These are phyloP conservation scores for Hexamita inflata DNA, from an alignment of 208 protist genomes.

Conservation along the genomic window DNA sequence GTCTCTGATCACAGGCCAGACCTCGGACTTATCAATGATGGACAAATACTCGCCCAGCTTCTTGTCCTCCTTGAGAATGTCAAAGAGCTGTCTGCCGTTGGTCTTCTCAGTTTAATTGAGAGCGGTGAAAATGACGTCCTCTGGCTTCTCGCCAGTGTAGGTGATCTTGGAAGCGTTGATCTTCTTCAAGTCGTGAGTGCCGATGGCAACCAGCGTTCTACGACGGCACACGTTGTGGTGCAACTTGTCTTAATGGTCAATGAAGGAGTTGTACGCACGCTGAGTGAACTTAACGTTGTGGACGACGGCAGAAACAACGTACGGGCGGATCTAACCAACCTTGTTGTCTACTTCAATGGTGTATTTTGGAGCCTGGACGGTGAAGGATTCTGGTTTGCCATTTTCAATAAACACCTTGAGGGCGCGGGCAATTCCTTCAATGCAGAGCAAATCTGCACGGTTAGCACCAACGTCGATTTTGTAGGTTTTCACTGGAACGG, in stretches of 20 bases:
- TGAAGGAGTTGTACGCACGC: constrained; percentile 80
- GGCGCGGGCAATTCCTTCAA: constrained; percentile 28
- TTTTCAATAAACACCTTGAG: constrained; percentile 5
- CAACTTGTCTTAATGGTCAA: constrained; percentile 93
- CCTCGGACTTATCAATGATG: constrained; percentile 50
- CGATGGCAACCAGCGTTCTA: constrained; percentile 88
- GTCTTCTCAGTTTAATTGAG: constrained; percentile 58
- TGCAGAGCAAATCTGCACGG: constrained; percentile 30
- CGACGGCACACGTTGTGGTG: constrained; percentile 80
- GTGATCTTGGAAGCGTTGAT: constrained; percentile 47
- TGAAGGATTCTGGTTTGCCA: not conserved
- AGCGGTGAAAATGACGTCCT: constrained; percentile 72
- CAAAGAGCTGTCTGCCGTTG: constrained; percentile 58
- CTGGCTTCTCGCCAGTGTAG: constrained; percentile 23
- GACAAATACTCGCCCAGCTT: constrained; percentile 47
- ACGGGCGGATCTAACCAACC: constrained; percentile 68
- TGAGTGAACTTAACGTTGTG: constrained; percentile 75
- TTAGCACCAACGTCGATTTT: constrained; percentile 40
- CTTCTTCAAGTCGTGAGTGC: constrained; percentile 95
- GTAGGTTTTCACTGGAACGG: constrained; percentile 3
- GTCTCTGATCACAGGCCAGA: constrained; percentile 60
- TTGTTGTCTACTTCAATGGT: not conserved
- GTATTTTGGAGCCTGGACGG: not conserved
- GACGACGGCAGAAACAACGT: constrained; percentile 86
- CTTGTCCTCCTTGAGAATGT: constrained; percentile 52